Evolutionary conservation across 1,139 yeast genomes (phyloP).

Genomic region (Scheffersomyces quercinus): DNA sequence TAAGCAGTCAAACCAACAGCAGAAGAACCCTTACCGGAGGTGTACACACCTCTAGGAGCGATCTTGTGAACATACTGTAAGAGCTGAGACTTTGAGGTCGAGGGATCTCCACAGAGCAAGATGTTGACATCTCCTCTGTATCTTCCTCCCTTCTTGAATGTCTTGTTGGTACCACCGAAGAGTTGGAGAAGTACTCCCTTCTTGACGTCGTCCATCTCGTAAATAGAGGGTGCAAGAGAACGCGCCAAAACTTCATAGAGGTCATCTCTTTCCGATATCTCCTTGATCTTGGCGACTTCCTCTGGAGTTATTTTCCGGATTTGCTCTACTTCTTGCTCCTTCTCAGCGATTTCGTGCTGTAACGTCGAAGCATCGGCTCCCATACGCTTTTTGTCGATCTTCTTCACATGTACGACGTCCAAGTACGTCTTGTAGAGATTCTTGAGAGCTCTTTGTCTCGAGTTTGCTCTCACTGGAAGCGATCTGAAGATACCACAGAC

Average conservation of each 20-base stretch:
- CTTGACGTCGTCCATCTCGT: constrained; percentile 93
- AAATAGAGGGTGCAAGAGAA: constrained; percentile 93
- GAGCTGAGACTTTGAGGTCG: constrained; percentile 93
- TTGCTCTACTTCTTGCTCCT: constrained; percentile 74
- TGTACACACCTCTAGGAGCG: constrained; percentile 96
- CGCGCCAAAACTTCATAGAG: constrained; percentile 86
- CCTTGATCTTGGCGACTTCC: constrained; percentile 65
- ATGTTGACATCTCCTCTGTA: constrained; percentile 95
- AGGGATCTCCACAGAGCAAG: constrained; percentile 94
- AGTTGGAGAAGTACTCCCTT: constrained; percentile 90
- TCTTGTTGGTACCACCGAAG: constrained; percentile 94
- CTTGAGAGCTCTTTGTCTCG: constrained; percentile 82
- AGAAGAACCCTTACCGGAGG: constrained; percentile 98
- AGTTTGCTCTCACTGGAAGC: constrained; percentile 84
- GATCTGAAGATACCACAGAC: constrained; percentile 95
- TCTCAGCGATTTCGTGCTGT: constrained; percentile 41
- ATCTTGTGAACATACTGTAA: constrained; percentile 94
- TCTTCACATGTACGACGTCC: constrained; percentile 91
- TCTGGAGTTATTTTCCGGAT: constrained; percentile 64
- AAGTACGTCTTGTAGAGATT: constrained; percentile 87
- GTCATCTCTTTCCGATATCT: constrained; percentile 68
- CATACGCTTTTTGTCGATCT: constrained; percentile 77
- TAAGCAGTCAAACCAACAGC: constrained; percentile 99
- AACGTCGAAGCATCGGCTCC: constrained; percentile 79
- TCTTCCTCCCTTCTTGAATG: constrained; percentile 85